Percentiles rank a stretch among this genome's conserved stretches.
These are phyloP conservation scores for Phytophthora capsici DNA, from an alignment of 352 stramenopile genomes.

Conservation along the genomic window DNA sequence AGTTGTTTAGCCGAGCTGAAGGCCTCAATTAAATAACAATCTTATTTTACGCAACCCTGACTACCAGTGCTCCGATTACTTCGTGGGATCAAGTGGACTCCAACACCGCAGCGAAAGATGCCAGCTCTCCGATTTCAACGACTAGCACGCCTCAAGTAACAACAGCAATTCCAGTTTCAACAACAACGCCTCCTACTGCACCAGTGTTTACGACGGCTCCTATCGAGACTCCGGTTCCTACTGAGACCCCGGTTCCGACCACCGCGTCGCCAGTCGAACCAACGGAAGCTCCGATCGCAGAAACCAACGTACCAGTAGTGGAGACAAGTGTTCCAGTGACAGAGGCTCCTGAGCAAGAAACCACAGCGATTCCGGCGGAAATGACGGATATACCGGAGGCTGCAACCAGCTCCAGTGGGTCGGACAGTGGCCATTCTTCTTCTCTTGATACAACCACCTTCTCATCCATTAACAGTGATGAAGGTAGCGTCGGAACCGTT, in stretches of 20 bases:
- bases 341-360: background rate
- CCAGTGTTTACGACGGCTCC: conserved; percentile 5
- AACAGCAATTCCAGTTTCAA: no score
- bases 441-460: conserved; percentile 10
- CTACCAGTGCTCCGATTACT: conserved; percentile 1
- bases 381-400: conserved; percentile 1
- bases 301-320: background rate
- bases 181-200: background rate
- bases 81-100: conserved; percentile 24
- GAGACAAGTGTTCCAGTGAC: background rate
- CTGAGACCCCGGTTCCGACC: background rate
- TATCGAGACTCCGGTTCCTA: background rate
- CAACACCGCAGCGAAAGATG: conserved; percentile 5
- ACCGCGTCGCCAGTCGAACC: background rate
- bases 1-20: no score
- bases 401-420: background rate
- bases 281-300: conserved; percentile 1
- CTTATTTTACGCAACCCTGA: no score
- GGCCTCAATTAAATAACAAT: no score
- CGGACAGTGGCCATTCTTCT: conserved; percentile 3
- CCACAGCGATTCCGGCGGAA: background rate
- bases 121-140: background rate
- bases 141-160: no score
- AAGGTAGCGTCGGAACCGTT: conserved; percentile 19
- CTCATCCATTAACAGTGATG: conserved; percentile 3